Percentiles rank a stretch among this genome's conserved stretches.
Evolutionary conservation across 192 early-diverging fungal genomes (phyloP).

Genomic region (Rhizophagus clarus): DNA sequence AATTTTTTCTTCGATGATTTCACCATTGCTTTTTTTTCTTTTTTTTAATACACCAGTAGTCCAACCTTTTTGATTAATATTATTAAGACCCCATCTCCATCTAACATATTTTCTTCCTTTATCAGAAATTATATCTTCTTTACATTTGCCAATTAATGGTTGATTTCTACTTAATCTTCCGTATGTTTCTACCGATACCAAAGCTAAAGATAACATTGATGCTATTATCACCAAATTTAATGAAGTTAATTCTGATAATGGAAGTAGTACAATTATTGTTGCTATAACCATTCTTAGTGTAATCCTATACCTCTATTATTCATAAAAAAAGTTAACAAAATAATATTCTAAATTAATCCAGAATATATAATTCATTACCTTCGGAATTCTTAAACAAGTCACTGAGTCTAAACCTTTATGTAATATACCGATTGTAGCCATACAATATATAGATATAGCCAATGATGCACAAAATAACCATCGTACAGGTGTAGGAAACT

Average conservation of each 20-base stretch:
- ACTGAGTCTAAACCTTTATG: constrained; percentile 33
- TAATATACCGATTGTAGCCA: constrained; percentile 30
- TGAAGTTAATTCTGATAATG: constrained; percentile 23
- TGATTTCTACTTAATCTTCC: constrained; percentile 20
- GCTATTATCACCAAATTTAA: constrained; percentile 6
- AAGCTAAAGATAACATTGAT: constrained; percentile 4
- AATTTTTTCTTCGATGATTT: neutral
- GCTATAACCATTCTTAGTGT: constrained; percentile 7
- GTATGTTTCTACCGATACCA: constrained; percentile 31
- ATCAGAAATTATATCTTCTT: constrained; percentile 17
- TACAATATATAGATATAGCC: constrained; percentile 20
- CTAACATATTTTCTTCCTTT: constrained; percentile 9
- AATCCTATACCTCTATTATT: constrained; percentile 18
- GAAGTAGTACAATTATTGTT: constrained; percentile 22
- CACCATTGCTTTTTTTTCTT: constrained; percentile 8
- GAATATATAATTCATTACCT: constrained; percentile 16
- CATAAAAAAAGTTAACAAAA: neutral
- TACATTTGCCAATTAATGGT: constrained; percentile 15
- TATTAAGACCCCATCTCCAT: constrained; percentile 25
- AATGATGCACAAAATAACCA: constrained; percentile 31
- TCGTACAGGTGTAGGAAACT: neutral
- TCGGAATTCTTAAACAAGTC: constrained; percentile 21
- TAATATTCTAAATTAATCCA: neutral
- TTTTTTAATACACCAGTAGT: constrained; percentile 19
- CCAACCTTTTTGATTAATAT: neutral